phyloP scores from a whole-genome alignment of 345 rosid genomes.

The Isatis tinctoria region DNA sequence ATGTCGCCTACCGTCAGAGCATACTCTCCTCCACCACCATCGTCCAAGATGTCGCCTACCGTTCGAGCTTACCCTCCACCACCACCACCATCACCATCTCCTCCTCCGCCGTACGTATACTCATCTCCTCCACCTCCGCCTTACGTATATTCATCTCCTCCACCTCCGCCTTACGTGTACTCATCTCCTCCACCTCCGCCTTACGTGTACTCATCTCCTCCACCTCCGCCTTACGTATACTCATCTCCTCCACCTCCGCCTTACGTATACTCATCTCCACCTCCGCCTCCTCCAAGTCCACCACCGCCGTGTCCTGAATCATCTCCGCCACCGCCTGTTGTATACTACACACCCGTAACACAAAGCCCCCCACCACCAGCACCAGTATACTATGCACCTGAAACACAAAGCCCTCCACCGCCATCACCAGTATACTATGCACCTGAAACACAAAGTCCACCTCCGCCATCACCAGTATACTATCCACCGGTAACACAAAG shows the following conservation, averaged over 20 bases:
- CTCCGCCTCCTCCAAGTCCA: slow-evolving; percentile 40
- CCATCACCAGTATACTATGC: slow-evolving; percentile 5
- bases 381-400: slow-evolving; percentile 21
- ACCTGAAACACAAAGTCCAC: slow-evolving; percentile 4
- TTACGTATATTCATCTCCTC: slow-evolving; percentile 22
- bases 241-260: slow-evolving; percentile 23
- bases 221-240: slow-evolving; percentile 24
- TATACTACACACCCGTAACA: slow-evolving; percentile 22
- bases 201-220: slow-evolving; percentile 35
- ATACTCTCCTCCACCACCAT: slow-evolving; percentile 32
- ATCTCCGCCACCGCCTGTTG: slow-evolving; percentile 46
- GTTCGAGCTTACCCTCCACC: slow-evolving; percentile 34
- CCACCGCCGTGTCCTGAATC: slow-evolving; percentile 34
- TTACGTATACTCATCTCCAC: slow-evolving; percentile 31
- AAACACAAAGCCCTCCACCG: slow-evolving; percentile 25
- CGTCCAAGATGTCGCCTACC: slow-evolving; percentile 30
- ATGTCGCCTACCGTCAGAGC: slow-evolving; percentile 32
- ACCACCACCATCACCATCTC: neutral
- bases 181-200: slow-evolving; percentile 19
- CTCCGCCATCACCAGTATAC: slow-evolving; percentile 29
- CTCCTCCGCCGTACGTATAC: slow-evolving; percentile 18
- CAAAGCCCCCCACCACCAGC: slow-evolving; percentile 40
- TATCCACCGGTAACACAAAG: slow-evolving; percentile 19
- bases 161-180: slow-evolving; percentile 7
- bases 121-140: slow-evolving; percentile 40